Conservation (phyloP, 106 monocot genomes). For the Acorus gramineus region DNA sequence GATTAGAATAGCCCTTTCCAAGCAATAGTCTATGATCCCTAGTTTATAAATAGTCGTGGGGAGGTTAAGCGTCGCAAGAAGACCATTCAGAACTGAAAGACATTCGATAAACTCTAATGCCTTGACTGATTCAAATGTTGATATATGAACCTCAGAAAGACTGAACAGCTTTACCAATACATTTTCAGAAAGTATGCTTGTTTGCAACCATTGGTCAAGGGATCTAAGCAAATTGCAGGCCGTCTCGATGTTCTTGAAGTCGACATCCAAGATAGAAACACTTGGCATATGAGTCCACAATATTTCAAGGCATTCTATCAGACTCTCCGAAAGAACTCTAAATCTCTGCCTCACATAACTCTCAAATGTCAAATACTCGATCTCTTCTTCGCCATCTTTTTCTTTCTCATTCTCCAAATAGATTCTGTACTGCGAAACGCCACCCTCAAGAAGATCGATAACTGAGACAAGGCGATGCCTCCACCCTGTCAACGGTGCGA, state of each 20-base stretch:
- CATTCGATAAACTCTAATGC: background rate
- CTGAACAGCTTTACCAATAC: no score
- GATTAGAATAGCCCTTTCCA: conserved; percentile 23
- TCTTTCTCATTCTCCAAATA: conserved; percentile 13
- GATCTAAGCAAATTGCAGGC: conserved; percentile 13
- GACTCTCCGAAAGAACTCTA: background rate
- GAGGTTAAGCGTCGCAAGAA: conserved; percentile 11
- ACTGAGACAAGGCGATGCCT: background rate
- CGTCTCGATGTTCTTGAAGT: conserved; percentile 12
- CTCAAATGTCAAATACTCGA: conserved; percentile 1
- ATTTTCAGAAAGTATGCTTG: no score
- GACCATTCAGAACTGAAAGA: conserved; percentile 9
- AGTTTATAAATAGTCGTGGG: background rate
- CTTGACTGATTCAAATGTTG: no score
- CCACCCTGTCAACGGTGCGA: conserved; percentile 20
- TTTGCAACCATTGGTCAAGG: conserved; percentile 5
- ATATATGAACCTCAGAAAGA: no score
- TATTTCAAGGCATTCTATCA: conserved; percentile 8
- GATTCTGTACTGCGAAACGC: conserved; percentile 9
- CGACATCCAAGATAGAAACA: conserved; percentile 2
- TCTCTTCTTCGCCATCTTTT: background rate
- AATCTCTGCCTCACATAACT: conserved; percentile 25
- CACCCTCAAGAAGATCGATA: conserved; percentile 17
- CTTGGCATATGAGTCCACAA: conserved; percentile 29
- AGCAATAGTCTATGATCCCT: conserved; percentile 18